Evolutionary conservation across 2,329 filamentous ascomycete genomes (phyloP).

Genomic region (Bipolaris victoriae): DNA sequence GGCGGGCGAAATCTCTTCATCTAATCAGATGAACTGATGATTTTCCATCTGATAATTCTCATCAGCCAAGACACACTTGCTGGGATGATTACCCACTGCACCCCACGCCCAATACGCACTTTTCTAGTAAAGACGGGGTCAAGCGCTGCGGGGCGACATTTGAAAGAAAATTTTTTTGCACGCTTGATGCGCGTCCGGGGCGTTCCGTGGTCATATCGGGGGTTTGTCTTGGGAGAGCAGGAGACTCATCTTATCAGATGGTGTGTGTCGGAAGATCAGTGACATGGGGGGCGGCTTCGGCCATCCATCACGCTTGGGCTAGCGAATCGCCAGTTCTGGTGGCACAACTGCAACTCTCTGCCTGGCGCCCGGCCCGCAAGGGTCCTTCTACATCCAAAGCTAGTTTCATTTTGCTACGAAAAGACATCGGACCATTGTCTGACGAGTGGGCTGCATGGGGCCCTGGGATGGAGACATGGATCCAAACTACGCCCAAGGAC

Average conservation of each 20-base stretch:
- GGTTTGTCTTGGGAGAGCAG: too few relatives aligned
- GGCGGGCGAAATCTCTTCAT: conserved; percentile 14
- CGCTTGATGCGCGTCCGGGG: conserved; percentile 30
- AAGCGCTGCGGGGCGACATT: conserved; percentile 34
- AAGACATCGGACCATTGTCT: conserved; percentile 38
- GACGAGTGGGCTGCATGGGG: conserved; percentile 29
- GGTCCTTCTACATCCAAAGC: conserved; percentile 5
- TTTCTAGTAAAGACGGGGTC: conserved; percentile 16
- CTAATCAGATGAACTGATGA: conserved; percentile 25
- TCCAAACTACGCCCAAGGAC: conserved; percentile 20
- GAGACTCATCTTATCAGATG: conserved; percentile 41
- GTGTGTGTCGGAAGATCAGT: conserved; percentile 27
- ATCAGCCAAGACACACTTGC: conserved; percentile 18
- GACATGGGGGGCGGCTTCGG: conserved; percentile 9
- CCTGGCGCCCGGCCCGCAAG: conserved; percentile 30
- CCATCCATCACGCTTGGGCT: conserved; percentile 9
- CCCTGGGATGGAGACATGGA: conserved; percentile 24
- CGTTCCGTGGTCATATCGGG: too few relatives aligned
- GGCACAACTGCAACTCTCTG: conserved; percentile 22
- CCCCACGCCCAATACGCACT: conserved; percentile 25
- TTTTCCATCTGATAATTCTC: conserved; percentile 37
- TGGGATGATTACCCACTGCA: conserved; percentile 17
- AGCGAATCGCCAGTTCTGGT: conserved; percentile 14
- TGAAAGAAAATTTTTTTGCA: conserved; percentile 32
- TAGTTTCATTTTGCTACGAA: conserved; percentile 17